Base-by-base conservation (phyloP, 495 filamentous ascomycete genomes). In the Aspergillus steynii region DNA sequence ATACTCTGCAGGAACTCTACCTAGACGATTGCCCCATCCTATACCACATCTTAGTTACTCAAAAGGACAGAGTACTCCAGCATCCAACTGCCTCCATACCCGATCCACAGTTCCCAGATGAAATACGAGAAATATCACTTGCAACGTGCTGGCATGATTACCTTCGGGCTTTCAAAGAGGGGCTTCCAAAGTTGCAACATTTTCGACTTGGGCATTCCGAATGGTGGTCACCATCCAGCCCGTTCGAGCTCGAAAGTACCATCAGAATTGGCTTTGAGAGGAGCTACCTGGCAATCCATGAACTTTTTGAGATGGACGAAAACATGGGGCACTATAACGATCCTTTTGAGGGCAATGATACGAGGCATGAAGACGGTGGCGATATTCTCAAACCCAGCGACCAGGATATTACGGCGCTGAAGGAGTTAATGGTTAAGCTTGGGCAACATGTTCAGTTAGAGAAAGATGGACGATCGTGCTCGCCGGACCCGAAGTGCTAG, bases 21-120 rank as follows among this genome's bases (percentile, higher is more conserved):
- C 60, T 72, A 2, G 67, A 72, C 34, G 56, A 67, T 56, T 70
- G 63, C 55, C 27, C 61, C 0, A 68, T 68, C 4, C 4, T 72
- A 47, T 58, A 48, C 54, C 59, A 60, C 29, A n/a, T n/a, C n/a
- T 55, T 49, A 10, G 32, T 32, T 4, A 34, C 20, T 20, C 20
- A 20, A 20, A 20, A 20, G 20, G 20, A 20, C 20, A 20, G 20
- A 20, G 20, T 20, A 20, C 20, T 20, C 0, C 20, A 20, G 20
- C 20, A 20, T 20, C 20, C 20, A 20, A 20, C 20, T 20, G 20
- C 20, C 20, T 20, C 20, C 20, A 20, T 20, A 20, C 20, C 20
- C 20, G 20, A 20, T 20, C 20, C 20, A 20, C 20, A 20, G 20
- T 20, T 20, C 20, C 20, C 20, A 20, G 20, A 20, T 20, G 20